A percentile compares a stretch with the other conserved stretches of the same genome.
phyloP scores from a whole-genome alignment of 1,284 basidiomycete species.

The Heterobasidion irregulare region DNA sequence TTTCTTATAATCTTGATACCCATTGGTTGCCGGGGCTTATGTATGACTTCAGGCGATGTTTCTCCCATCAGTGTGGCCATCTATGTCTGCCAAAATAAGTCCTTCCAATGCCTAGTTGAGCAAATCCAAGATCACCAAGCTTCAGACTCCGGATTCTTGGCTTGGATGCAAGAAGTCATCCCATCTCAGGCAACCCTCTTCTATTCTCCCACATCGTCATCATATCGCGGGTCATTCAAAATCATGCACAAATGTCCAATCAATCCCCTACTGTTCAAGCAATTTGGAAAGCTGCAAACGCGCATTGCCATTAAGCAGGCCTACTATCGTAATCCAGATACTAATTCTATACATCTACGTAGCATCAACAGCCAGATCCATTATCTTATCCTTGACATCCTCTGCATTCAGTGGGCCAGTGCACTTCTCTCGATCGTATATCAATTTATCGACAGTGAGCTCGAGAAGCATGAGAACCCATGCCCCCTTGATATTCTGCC shows the following conservation, averaged over 20 bases:
- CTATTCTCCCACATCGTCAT: not conserved
- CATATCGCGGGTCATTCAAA: not conserved
- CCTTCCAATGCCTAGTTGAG: too few relatives aligned
- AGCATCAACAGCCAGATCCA: not conserved
- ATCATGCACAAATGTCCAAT: not conserved
- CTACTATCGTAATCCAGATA: not conserved
- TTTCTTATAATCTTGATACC: too few relatives aligned
- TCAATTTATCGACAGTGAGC: not conserved
- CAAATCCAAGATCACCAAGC: too few relatives aligned
- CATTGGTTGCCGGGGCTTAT: too few relatives aligned
- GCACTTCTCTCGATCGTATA: not conserved
- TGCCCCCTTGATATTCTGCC: not conserved
- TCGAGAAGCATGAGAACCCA: not conserved
- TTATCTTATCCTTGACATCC: not conserved
- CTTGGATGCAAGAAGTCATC: too few relatives aligned
- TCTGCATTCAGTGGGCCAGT: not conserved
- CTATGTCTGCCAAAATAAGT: too few relatives aligned
- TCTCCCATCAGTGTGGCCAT: too few relatives aligned
- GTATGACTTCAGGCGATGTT: too few relatives aligned
- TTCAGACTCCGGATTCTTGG: too few relatives aligned
- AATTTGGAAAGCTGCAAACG: not conserved
- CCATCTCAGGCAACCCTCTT: not conserved
- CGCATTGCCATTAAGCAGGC: not conserved
- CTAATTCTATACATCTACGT: not conserved
- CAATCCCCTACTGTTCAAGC: too few relatives aligned